Base-by-base conservation (phyloP, 192 early-diverging fungal genomes). In the Rhizoclosmatium globosum region DNA sequence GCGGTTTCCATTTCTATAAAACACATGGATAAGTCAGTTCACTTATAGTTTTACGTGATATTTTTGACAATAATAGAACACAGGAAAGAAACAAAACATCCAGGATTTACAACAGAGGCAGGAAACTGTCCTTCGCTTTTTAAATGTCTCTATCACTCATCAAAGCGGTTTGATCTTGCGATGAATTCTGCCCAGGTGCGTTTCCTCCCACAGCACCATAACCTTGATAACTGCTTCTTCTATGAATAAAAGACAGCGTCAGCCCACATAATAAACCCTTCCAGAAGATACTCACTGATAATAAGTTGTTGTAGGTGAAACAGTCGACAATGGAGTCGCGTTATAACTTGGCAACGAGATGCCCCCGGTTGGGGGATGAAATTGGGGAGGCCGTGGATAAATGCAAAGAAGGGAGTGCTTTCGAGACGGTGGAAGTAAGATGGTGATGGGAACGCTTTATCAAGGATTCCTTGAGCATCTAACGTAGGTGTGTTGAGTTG, bases 141-240 rank as follows among this genome's bases (percentile, higher is more conserved):
- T 39, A 62, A 39, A 62, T 23, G 21, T 62, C 60, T 62, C 60
- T 21, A 62, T 62, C 60, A 23, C 60, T 62, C 60, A 62, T 6
- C 23, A 62, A 62, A 7, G 60, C 60, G 23, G 60, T 62, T 19
- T 21, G 60, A 23, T 62, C 60, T 62, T 62, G 60, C 38, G 21
- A 31, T 31, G 31, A 31, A 31, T 31, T 39, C 23, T 21, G 11
- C 19, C 11, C 38, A 7, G 60, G 11, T 15, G 17, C 58, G 46
- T 68, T 68, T 47, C 69, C 50, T 19, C 46, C 46, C 21, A 56
- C 72, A n/a, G 72, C 72, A n/a, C 72, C 72, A 74, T 74, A 74
- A 21, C 72, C 72, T 17, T 56, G 1, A 45, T 64, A 74, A 23
- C 72, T 74, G 13, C 31, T 48, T 74, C 70, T 53, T 11, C 19